Evolutionary conservation across 495 filamentous ascomycete genomes (phyloP), one percentile per base, ranked within the genome.

Genomic region (Penicillium ochrochloron): DNA sequence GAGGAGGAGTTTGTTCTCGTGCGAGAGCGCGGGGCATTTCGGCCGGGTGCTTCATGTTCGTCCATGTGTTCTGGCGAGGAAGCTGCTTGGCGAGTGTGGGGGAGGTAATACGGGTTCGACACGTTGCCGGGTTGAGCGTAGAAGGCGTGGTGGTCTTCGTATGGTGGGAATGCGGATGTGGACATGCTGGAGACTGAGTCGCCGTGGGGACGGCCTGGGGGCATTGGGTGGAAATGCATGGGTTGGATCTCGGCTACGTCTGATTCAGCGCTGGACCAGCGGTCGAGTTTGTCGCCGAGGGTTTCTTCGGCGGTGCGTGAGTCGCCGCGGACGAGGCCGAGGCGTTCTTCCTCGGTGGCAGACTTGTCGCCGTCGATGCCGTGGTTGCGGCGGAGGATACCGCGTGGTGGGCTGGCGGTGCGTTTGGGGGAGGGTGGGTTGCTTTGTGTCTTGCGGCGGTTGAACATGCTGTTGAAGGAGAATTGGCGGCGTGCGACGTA

Each of bases 281-380:
- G 72, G 3, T 73, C 73, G 9, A 78, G 56, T 41, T 76, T 79
- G 52, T 76, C 77, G 37, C 74, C 70, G 10, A 67, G 56, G n/a
- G 59, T 58, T 41, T 77, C 75, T 54, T 76, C 70, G 37, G 75
- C 70, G 14, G 59, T 57, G 8, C 73, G 72, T 11, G 77, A 76
- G 56, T 94, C 91, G 15, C 92, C 93, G 69, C 89, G 88, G 6
- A 97, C 94, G 1, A 99, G 84, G 0, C 95, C 95, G 21, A 97
- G 72, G 37, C 86, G 82, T 69, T 99, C 95, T 75, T 99, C 95
- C 69, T 97, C 95, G 0, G 94, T 97, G 8, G 85, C 85, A 53
- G 76, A 77, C 64, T 83, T 84, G 23, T 55, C 66, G 44, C 53
- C 68, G 59, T 35, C 59, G n/a, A 70, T 75, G 64, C 68, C 74